These are phyloP conservation scores for Fraxinus dipetala DNA, from an alignment of 305 asterid genomes.

Conservation along the genomic window DNA sequence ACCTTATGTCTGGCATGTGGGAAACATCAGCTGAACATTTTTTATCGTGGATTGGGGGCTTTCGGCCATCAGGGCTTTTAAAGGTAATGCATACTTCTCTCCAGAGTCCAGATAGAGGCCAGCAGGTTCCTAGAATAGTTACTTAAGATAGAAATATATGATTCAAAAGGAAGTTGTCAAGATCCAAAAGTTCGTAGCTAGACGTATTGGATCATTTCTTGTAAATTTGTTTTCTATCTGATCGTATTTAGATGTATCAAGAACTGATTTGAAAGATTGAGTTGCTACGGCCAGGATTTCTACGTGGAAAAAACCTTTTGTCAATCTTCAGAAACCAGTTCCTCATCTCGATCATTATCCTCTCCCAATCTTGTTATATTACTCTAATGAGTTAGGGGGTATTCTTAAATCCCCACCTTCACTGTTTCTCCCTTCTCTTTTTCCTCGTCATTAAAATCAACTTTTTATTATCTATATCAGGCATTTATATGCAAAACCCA, in stretches of 20 bases:
- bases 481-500: neutral
- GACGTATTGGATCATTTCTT: neutral
- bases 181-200: neutral
- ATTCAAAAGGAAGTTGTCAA: neutral
- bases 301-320: neutral
- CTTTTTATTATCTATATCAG: neutral
- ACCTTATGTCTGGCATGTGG: conserved; percentile 85
- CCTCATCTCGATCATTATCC: neutral
- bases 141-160: neutral
- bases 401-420: neutral
- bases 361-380: neutral
- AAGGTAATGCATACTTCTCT: conserved; percentile 45
- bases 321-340: neutral
- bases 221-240: neutral
- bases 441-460: neutral
- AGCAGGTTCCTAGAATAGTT: neutral
- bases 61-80: conserved; percentile 84
- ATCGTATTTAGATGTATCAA: neutral
- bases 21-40: conserved; percentile 81
- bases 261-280: neutral
- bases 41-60: conserved; percentile 93
- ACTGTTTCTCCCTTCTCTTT: neutral
- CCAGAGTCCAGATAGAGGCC: neutral
- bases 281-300: neutral
- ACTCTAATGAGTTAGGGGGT: neutral